These are phyloP conservation scores for Acacia melanoxylon DNA, from an alignment of 306 rosid genomes.

Conservation along the genomic window DNA sequence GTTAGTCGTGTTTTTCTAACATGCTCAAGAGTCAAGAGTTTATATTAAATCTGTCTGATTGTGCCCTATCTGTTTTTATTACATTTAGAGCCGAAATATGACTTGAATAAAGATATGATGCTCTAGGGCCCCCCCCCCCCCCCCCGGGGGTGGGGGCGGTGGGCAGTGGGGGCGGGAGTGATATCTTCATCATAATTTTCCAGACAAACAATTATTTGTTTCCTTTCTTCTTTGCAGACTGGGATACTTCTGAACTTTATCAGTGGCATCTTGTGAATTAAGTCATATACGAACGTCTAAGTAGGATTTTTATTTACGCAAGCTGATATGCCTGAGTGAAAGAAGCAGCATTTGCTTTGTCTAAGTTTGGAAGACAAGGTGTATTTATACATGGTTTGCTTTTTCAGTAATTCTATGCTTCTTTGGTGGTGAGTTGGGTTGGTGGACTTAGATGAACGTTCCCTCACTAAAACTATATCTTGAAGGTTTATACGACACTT, in stretches of 20 bases:
- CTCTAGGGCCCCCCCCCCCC: neutral
- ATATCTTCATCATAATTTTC: neutral
- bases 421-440: slow-evolving; percentile 34
- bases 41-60: neutral
- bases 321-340: slow-evolving; percentile 3
- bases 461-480: slow-evolving; percentile 46
- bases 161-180: neutral
- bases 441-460: slow-evolving; percentile 65
- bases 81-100: neutral
- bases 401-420: slow-evolving; percentile 41
- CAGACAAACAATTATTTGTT: neutral
- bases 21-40: neutral
- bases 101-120: neutral
- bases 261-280: neutral
- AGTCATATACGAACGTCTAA: slow-evolving; percentile 6
- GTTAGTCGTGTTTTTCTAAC: neutral
- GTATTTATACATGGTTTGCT: slow-evolving; percentile 25
- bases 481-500: slow-evolving; percentile 48
- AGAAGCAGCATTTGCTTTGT: slow-evolving; percentile 29
- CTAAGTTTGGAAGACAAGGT: slow-evolving; percentile 20
- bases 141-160: no score
- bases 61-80: neutral
- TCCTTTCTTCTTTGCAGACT: slow-evolving; percentile 4
- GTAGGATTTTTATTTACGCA: slow-evolving; percentile 17
- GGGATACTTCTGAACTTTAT: slow-evolving; percentile 20